Base-by-base conservation (phyloP, 1,139 yeast genomes). In the Candida pseudocylindracea region DNA sequence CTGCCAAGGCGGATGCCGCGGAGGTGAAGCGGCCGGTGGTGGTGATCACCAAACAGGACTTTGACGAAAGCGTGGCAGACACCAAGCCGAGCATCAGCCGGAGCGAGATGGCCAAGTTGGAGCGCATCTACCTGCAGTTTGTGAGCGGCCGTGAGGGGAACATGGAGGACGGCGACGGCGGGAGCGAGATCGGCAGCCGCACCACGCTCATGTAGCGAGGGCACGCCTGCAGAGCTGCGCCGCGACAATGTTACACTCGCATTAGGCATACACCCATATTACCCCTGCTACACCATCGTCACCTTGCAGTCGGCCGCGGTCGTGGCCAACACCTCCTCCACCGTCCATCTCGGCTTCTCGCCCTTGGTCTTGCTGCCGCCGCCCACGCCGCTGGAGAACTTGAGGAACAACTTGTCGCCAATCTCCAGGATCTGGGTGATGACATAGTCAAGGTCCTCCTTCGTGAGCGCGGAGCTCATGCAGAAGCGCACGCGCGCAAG, bases 401-500 rank as follows among this genome's bases (percentile, higher is more conserved):
- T 83, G 53, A 85, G 65, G 48, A 63, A 71, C 37, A 79, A 51
- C 44, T 58, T 55, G 43, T 79, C 92, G 34, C 96, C 99, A 37
- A 83, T 64, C 44, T 75, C 83, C 45, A 72, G 71, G 45, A 79
- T 65, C 44, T 68, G 74, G 33, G 66, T 62, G 42, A 88, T 63
- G 30, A 85, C 65, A 41, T 69, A 65, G 53, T 88, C 99, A 46
- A 85, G 67, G 51, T 88, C 99, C 44, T 78, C 91, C 54, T 88
- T 88, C 26, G 93, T 88, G 44, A 91, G 63, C 2, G 96, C 80
- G 0, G 96, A 63, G 37, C 93, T 76, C 41, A 91, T 76, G 60
- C 99, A 88, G 45, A 88, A 68, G 51, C 99, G 71, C 24, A 81
- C 85, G 55, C 98, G 71, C 9, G 93, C 80, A 34, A 85, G 70